Evolutionary conservation across 164 flowering plant species (phyloP), one percentile per base, ranked within the genome.

Genomic region (Kingdonia uniflora): DNA sequence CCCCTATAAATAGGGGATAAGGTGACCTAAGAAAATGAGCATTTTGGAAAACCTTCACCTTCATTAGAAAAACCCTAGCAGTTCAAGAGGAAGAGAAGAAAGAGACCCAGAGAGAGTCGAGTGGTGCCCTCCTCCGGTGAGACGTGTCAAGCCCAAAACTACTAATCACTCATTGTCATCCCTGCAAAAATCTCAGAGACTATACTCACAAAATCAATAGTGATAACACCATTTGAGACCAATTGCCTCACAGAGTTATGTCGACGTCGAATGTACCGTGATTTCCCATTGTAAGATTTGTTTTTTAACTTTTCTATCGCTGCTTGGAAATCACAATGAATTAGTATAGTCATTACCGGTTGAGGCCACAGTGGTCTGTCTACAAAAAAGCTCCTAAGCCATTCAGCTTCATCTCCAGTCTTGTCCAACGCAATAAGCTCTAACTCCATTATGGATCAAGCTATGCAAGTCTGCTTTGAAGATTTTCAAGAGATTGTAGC

Each of bases 261-360:
- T 13, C 51, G 11, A 10, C 22, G 51, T 21, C 51, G 22, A 21
- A 47, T 47, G 23, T 47, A 29, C 14, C 51, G 11, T 21, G 51
- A 47, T n/a, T 47, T 47, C 12, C 33, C 51, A 47, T 47, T 47
- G 2, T 47, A 47, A 2, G 43, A 41, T 13, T 41, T 41, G 14
- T 47, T 13, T 47, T 22, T 11, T 14, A 29, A 25, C 14, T 29
- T 5, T 11, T 14, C 0, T 20, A 47, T 12, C 12, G 51, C 23
- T 0, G 26, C 51, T 47, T 47, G 51, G 23, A 0, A 21, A 22
- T 23, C 51, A 47, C 51, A 47, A 21, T 47, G 33, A 8, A 47
- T 47, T 21, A 29, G 14, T 20, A 23, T 21, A 8, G 51, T 14
- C 10, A 29, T 19, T 20, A 41, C 43, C 13, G 43, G 43, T 21